A percentile compares a stretch with the other conserved stretches of the same genome.
Evolutionary conservation across 108 stramenopile genomes (phyloP).

Genomic region (Aurantiochytrium sp.): DNA sequence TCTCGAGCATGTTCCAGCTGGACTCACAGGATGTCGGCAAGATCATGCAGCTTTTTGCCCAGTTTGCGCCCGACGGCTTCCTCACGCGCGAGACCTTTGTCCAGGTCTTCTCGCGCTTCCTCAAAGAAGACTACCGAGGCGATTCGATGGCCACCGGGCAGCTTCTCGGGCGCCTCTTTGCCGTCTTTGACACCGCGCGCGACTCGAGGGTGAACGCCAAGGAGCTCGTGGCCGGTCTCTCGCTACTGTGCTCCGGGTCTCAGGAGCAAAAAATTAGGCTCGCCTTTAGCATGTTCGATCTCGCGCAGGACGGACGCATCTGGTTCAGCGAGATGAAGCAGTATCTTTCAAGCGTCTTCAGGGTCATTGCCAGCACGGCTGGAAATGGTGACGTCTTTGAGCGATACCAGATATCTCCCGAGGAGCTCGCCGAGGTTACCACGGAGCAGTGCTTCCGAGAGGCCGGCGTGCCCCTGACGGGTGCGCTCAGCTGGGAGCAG

Average conservation of each 20-base stretch:
- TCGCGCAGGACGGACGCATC: not conserved
- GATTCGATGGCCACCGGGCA: not conserved
- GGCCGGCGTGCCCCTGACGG: constrained; percentile 4
- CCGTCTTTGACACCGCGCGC: constrained; percentile 12
- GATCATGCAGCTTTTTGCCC: not conserved
- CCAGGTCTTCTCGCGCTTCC: not conserved
- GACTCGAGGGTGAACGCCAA: constrained; percentile 1
- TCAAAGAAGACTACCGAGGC: not conserved
- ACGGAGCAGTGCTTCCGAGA: not conserved
- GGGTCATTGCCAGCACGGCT: not conserved
- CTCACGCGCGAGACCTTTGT: not conserved
- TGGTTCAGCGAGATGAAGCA: not conserved
- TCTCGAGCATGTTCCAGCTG: constrained; percentile 11
- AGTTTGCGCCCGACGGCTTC: not conserved
- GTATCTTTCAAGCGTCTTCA: constrained; percentile 18
- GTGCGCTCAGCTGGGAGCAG: constrained; percentile 16
- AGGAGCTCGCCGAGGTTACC: constrained; percentile 1
- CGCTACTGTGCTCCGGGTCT: constrained; percentile 30
- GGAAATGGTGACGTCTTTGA: constrained; percentile 11
- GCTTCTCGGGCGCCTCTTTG: constrained; percentile 17
- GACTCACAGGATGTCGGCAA: not conserved
- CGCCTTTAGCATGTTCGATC: constrained; percentile 34
- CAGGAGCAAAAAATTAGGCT: not conserved
- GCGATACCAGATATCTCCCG: not conserved
- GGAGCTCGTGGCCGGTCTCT: constrained; percentile 36